These are phyloP conservation scores for Apostasia shenzhenica DNA, from an alignment of 106 monocot species.

Conservation along the genomic window DNA sequence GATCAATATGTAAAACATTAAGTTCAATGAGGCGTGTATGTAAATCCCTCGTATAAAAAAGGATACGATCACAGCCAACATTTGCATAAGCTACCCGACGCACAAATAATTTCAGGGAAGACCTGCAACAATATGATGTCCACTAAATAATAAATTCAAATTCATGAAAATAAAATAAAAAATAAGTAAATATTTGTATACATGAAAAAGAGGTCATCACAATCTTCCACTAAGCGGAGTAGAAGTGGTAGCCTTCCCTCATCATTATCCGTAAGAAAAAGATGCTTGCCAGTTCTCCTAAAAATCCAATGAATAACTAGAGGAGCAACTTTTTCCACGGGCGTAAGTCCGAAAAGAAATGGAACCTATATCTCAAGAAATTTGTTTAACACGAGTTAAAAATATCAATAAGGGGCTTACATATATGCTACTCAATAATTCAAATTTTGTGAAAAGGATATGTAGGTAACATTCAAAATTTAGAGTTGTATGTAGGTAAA, in stretches of 20 bases:
- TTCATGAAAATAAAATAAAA: neutral
- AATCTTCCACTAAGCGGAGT: slow-evolving; percentile 80
- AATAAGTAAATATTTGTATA: slow-evolving; percentile 17
- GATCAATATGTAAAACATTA: no score
- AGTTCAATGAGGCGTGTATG: no score
- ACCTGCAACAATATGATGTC: slow-evolving; percentile 33
- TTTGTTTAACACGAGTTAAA: neutral
- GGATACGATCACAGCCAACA: slow-evolving; percentile 93
- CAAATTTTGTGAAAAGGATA: no score
- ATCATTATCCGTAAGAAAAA: slow-evolving; percentile 84
- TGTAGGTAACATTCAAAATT: no score
- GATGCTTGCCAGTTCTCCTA: slow-evolving; percentile 89
- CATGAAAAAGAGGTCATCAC: slow-evolving; percentile 78
- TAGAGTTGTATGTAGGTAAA: no score
- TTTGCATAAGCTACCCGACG: slow-evolving; percentile 87
- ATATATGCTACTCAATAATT: no score
- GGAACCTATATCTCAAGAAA: slow-evolving; percentile 60
- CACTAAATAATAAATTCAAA: neutral
- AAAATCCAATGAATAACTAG: slow-evolving; percentile 87
- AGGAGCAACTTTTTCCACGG: slow-evolving; percentile 72
- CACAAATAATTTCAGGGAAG: slow-evolving; percentile 65
- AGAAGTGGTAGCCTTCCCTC: slow-evolving; percentile 65
- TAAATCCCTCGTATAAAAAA: slow-evolving; percentile 2
- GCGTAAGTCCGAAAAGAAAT: slow-evolving; percentile 86
- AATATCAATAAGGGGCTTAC: no score